Evolutionary conservation across 305 asterid species (phyloP), one percentile per base, ranked within the genome.

Genomic region (Solanum hybrid): DNA sequence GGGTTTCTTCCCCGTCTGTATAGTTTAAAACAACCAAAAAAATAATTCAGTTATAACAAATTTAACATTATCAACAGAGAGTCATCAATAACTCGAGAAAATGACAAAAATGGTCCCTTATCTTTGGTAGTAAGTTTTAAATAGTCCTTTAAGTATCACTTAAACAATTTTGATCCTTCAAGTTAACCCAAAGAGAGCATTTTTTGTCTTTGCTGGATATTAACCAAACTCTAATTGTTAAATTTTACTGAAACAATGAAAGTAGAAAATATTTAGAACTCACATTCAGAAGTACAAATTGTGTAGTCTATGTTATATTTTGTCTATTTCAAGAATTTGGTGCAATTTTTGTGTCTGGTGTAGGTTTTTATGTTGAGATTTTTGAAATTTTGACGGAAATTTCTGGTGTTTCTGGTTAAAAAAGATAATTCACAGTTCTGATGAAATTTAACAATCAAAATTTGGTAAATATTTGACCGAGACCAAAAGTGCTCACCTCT

Each of bases 1-100:
- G 99, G 99, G 91, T 95, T 95, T 93, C 92, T 96, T 84, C 98
- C 98, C 75, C 93, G 94, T 46, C 99, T 96, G 95, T 35, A 89
- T 76, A 56, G 86, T 88, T 35, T 77, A 77, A 42, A 89, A 89
- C 2, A 89, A 90, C 38, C 51, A 56, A 78, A 34, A 34, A 2
- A 11, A 0, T 60, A 82, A 5, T 31, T 56, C 76, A 85, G 7
- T 35, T 35, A 36, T 56, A 77, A 10, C 3, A 0, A 78, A 35
- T 78, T 46, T 78, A 69, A 34, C 31, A 88, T 76, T 32, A 66
- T 76, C 87, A 89, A 92, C 78, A 84, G 34, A 34, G 17, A 38
- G 69, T 84, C 87, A 42, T 42, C 87, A 20, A 56, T 29, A 51
- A 51, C 75, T 84, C 87, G 4, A 77, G 42, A 77, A 76, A 32